Percentiles rank a stretch among this genome's conserved stretches.
Evolutionary conservation across 306 rosid species (phyloP).

Genomic region (Datisca glomerata): DNA sequence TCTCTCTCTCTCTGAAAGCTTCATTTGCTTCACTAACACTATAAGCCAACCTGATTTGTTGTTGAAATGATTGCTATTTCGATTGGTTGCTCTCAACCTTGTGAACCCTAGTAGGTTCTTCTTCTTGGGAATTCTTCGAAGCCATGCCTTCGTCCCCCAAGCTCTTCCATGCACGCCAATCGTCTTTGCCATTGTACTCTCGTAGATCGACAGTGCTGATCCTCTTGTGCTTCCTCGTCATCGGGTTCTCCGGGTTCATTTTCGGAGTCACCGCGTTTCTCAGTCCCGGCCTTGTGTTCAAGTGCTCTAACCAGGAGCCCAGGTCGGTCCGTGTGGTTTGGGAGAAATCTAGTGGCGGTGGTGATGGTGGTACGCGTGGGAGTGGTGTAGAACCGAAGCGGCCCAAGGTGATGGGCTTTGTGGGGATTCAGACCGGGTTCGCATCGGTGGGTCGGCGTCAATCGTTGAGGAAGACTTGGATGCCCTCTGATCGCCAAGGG

Average conservation of each 20-base stretch:
- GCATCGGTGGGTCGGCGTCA: slow-evolving; percentile 63
- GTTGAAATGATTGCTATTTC: background rate
- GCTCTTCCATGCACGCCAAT: slow-evolving; percentile 34
- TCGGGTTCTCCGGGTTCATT: slow-evolving; percentile 38
- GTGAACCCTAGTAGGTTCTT: slow-evolving; percentile 7
- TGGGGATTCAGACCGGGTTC: slow-evolving; percentile 83
- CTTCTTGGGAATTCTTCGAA: slow-evolving; percentile 6
- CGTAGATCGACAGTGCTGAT: slow-evolving; percentile 40
- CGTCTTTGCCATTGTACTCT: slow-evolving; percentile 17
- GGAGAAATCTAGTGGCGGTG: slow-evolving; percentile 33
- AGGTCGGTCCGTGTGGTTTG: slow-evolving; percentile 65
- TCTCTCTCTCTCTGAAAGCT: background rate
- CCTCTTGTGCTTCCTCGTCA: slow-evolving; percentile 20
- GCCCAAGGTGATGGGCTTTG: slow-evolving; percentile 79
- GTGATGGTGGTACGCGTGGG: background rate
- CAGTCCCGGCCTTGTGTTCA: slow-evolving; percentile 11
- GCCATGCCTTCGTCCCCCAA: slow-evolving; percentile 54
- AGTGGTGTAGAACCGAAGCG: slow-evolving; percentile 15
- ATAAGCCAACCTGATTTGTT: slow-evolving; percentile 4
- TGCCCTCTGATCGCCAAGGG: slow-evolving; percentile 72
- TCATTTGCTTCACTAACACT: slow-evolving; percentile 4
- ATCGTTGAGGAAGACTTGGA: slow-evolving; percentile 81
- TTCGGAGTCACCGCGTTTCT: slow-evolving; percentile 27
- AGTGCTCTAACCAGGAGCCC: slow-evolving; percentile 26
- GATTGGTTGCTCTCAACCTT: background rate